Percentiles rank a stretch among this genome's conserved stretches.
Evolutionary conservation across 805 yeast species (phyloP).

Genomic region (Starmerella ratchasimensis): DNA sequence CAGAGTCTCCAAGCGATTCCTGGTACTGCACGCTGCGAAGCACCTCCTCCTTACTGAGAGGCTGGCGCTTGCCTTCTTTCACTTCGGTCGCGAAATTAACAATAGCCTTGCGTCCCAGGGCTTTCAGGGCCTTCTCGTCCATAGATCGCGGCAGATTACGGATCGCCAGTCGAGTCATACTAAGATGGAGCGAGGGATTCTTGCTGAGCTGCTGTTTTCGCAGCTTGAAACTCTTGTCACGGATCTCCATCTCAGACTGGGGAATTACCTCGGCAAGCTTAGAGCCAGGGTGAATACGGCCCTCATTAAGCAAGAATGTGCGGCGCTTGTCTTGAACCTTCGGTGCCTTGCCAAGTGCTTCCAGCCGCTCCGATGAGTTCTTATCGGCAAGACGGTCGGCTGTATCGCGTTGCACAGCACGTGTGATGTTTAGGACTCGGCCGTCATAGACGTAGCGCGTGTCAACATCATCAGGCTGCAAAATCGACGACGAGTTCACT

Average conservation of each 20-base stretch:
- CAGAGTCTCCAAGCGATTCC: conserved; percentile 35
- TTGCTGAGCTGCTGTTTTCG: conserved; percentile 82
- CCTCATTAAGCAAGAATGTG: conserved; percentile 79
- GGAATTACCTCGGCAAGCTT: conserved; percentile 59
- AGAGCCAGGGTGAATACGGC: conserved; percentile 71
- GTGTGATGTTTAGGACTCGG: conserved; percentile 66
- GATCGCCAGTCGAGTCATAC: conserved; percentile 89
- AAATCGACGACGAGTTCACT: conserved; percentile 46
- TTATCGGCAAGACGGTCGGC: conserved; percentile 63
- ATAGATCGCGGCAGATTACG: conserved; percentile 88
- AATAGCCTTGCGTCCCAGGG: conserved; percentile 85
- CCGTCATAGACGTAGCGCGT: conserved; percentile 83
- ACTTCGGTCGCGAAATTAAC: conserved; percentile 90
- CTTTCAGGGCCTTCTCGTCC: conserved; percentile 78
- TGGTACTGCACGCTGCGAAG: conserved; percentile 64
- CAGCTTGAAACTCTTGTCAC: conserved; percentile 75
- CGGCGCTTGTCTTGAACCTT: conserved; percentile 73
- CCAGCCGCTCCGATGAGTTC: conserved; percentile 59
- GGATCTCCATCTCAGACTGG: conserved; percentile 62
- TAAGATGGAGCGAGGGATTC: conserved; percentile 80
- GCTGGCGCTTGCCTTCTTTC: conserved; percentile 57
- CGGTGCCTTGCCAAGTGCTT: conserved; percentile 64
- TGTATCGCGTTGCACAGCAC: conserved; percentile 75
- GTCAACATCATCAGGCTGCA: conserved; percentile 85
- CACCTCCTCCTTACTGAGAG: conserved; percentile 78